phyloP scores from a whole-genome alignment of 169 alveolate genomes.

The Plasmodium cynomolgi region DNA sequence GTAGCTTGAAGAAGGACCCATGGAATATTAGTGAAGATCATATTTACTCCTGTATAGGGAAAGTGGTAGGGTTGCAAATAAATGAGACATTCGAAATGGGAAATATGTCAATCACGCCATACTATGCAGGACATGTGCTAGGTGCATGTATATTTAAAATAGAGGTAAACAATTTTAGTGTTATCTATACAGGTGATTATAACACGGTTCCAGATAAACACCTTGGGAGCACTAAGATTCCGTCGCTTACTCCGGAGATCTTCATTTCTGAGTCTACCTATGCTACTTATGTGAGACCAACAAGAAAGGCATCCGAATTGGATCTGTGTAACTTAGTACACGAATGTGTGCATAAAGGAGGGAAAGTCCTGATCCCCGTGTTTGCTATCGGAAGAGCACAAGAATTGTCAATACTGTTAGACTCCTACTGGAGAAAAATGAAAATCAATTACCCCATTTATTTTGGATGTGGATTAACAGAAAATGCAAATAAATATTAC shows the following conservation, averaged over 20 bases:
- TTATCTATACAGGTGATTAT: constrained; percentile 95
- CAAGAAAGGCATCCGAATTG: constrained; percentile 96
- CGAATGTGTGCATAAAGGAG: constrained; percentile 89
- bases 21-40: constrained; percentile 89
- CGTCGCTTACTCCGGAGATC: constrained; percentile 93
- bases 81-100: constrained; percentile 90
- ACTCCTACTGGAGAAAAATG: constrained; percentile 96
- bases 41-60: constrained; percentile 88
- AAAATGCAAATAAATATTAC: constrained; percentile 96
- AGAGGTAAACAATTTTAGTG: constrained; percentile 92
- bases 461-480: constrained; percentile 98
- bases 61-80: constrained; percentile 91
- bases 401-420: constrained; percentile 97
- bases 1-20: constrained; percentile 77
- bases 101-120: constrained; percentile 93
- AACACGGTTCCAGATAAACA: constrained; percentile 97
- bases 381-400: constrained; percentile 99
- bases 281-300: constrained; percentile 96
- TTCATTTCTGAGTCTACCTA: constrained; percentile 97
- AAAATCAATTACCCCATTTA: constrained; percentile 94
- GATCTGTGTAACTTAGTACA: constrained; percentile 94
- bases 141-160: constrained; percentile 98
- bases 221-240: constrained; percentile 96
- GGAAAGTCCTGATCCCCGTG: constrained; percentile 98
- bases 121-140: constrained; percentile 98